Evolutionary conservation across 1,284 basidiomycete species (phyloP).

Genomic region (Leccinum olivaceoglutinosum): DNA sequence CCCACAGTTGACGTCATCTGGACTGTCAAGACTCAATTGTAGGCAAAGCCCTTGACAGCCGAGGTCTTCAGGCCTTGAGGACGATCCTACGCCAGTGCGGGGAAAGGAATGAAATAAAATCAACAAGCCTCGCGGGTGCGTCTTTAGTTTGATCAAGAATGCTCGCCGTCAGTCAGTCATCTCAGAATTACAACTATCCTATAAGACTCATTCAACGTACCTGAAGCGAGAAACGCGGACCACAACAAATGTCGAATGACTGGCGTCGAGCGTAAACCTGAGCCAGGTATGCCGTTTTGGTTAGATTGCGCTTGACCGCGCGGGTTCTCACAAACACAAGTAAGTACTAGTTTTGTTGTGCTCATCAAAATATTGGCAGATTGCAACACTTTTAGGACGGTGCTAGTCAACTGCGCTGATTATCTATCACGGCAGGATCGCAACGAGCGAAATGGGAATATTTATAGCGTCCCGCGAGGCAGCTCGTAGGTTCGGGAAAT

Average conservation of each 20-base stretch:
- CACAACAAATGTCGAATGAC: neutral
- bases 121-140: neutral
- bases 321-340: neutral
- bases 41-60: constrained; percentile 3
- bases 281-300: neutral
- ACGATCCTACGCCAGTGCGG: neutral
- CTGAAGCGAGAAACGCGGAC: constrained; percentile 3
- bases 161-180: neutral
- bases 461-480: neutral
- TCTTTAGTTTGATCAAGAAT: neutral
- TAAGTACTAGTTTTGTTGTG: neutral
- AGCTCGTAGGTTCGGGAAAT: neutral
- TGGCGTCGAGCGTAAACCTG: neutral
- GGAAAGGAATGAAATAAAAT: neutral
- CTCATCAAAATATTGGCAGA: neutral
- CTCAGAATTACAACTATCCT: neutral
- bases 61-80: neutral
- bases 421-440: constrained; percentile 2
- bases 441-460: neutral
- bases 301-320: neutral
- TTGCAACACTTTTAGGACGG: neutral
- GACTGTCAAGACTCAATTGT: neutral
- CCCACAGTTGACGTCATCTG: neutral
- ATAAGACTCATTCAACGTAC: neutral
- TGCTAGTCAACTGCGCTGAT: neutral